Evolutionary conservation across 1,139 yeast species (phyloP), one percentile per base, ranked within the genome.

Genomic region (Saccharomyces hybrid): DNA sequence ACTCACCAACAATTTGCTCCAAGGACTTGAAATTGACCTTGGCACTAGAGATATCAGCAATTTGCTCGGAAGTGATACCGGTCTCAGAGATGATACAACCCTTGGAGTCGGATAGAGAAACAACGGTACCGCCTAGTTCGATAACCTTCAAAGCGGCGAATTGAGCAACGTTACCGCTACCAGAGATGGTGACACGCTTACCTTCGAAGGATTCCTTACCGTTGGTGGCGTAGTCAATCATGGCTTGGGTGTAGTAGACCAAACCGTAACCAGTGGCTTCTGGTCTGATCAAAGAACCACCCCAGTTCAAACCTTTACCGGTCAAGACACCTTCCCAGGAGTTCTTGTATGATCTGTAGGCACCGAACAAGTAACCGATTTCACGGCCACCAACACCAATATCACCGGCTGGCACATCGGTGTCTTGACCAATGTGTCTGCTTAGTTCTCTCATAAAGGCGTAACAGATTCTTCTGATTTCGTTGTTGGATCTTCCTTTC

Each of bases 181-280:
- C 99, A 57, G 97, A 90, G 70, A 93, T 83, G 70, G 96, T 95
- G 64, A 93, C 98, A 71, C 87, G 83, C 82, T 93, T 93, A 74
- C 96, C 97, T 64, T 80, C 75, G 78, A 93, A 87, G 58, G 90
- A 73, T 78, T 90, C 97, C 76, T 85, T 83, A 73, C 97, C 97
- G 64, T 80, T 74, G 61, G 95, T 79, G 61, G 97, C 97, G 75
- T 84, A 85, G 78, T 89, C 95, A 75, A 93, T 89, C 97, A 91
- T 93, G 78, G 91, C 89, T 78, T 89, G 96, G 64, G 91, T 95
- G 78, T 88, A 91, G 84, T 93, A 93, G 64, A 93, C 95, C 59
- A 88, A 79, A 77, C 99, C 99, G 79, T 84, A 93, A 75, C 99
- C 99, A 61, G 99, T 93, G 63, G 99, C 99, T 82, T 93, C 99